phyloP scores from a whole-genome alignment of 2,329 filamentous ascomycete genomes.

The Scytalidium lignicola region DNA sequence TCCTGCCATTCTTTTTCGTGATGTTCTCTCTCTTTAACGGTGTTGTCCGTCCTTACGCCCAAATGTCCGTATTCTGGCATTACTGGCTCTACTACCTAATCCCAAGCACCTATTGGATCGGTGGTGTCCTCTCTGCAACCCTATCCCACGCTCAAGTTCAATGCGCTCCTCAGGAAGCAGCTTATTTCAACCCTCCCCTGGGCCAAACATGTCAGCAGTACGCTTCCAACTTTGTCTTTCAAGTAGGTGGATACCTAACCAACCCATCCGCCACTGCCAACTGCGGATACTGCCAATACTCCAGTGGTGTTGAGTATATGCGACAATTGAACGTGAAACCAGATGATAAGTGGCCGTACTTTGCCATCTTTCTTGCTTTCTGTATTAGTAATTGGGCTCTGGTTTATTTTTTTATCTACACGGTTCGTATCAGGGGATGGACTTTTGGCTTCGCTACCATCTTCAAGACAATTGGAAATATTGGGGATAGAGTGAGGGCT shows the following conservation, averaged over 20 bases:
- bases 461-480: constrained; percentile 42
- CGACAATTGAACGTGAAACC: constrained; percentile 44
- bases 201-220: constrained; percentile 62
- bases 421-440: constrained; percentile 65
- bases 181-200: constrained; percentile 58
- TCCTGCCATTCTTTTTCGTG: constrained; percentile 26
- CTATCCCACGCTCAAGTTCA: constrained; percentile 45
- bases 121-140: constrained; percentile 61
- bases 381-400: constrained; percentile 65
- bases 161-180: constrained; percentile 49
- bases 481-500: constrained; percentile 30
- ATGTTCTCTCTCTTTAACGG: constrained; percentile 71
- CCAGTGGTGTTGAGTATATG: constrained; percentile 58
- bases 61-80: constrained; percentile 29
- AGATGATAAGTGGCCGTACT: constrained; percentile 64
- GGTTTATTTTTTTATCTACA: constrained; percentile 75
- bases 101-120: constrained; percentile 65
- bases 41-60: constrained; percentile 66
- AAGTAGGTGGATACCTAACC: constrained; percentile 55
- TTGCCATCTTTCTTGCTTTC: constrained; percentile 69
- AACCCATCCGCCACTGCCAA: constrained; percentile 51
- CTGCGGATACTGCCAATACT: constrained; percentile 69
- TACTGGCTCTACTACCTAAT: constrained; percentile 52
- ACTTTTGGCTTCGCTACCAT: constrained; percentile 60
- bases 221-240: constrained; percentile 51